Evolutionary conservation across 768 basidiomycete species (phyloP).

Genomic region (Leccinum barrowsii): DNA sequence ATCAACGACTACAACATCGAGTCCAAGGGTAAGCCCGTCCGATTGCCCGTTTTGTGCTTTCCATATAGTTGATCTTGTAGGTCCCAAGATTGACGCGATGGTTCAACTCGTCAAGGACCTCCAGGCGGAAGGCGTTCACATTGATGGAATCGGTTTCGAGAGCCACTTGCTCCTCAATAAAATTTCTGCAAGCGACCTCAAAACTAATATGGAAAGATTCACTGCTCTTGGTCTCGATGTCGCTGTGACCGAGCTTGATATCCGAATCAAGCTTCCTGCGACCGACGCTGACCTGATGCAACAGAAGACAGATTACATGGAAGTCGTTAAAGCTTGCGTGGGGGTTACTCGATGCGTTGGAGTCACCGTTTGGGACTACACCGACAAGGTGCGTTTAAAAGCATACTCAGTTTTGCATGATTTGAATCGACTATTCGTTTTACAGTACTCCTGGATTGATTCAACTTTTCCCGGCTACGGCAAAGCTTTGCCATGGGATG

Average conservation of each 20-base stretch:
- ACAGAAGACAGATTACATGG: constrained; percentile 54
- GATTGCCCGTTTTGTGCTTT: background rate
- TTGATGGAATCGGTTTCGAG: constrained; percentile 63
- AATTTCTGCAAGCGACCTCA: constrained; percentile 43
- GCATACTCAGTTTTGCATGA: constrained; percentile 14
- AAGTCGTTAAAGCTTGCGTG: constrained; percentile 47
- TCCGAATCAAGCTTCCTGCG: constrained; percentile 51
- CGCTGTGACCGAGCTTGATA: constrained; percentile 67
- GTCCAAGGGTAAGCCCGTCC: constrained; percentile 15
- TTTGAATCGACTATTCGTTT: background rate
- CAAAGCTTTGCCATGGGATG: constrained; percentile 17
- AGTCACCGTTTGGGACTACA: constrained; percentile 41
- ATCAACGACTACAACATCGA: constrained; percentile 31
- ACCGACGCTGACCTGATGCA: constrained; percentile 47
- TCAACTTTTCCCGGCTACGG: constrained; percentile 4
- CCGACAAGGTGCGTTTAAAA: constrained; percentile 28
- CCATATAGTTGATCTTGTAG: background rate
- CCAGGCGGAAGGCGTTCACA: constrained; percentile 43
- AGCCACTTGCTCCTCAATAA: constrained; percentile 56
- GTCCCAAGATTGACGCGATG: constrained; percentile 45
- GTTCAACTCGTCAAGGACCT: constrained; percentile 49
- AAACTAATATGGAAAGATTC: constrained; percentile 48
- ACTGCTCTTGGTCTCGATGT: constrained; percentile 61
- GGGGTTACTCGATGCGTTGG: constrained; percentile 34
- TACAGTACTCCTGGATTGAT: constrained; percentile 16